These are phyloP conservation scores for Thelonectria olida DNA, from an alignment of 2,329 filamentous ascomycete genomes.

Conservation along the genomic window DNA sequence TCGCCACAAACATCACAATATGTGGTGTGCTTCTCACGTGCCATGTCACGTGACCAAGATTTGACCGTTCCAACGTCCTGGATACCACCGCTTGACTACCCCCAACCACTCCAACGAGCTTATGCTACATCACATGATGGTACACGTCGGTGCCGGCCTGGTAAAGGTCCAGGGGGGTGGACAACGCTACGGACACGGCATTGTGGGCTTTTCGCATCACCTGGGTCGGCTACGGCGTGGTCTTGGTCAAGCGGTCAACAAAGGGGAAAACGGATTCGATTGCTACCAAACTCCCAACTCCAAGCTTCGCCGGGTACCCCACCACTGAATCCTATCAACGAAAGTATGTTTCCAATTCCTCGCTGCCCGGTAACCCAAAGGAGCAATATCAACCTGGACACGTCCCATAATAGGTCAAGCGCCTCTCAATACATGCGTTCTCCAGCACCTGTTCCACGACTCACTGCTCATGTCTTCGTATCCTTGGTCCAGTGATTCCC, in stretches of 20 bases:
- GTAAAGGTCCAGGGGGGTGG: constrained; percentile 29
- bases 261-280: constrained; percentile 35
- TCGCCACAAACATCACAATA: neutral
- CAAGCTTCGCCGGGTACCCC: constrained; percentile 28
- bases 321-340: constrained; percentile 33
- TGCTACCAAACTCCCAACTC: constrained; percentile 39
- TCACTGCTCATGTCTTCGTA: constrained; percentile 22
- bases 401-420: constrained; percentile 47
- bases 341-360: constrained; percentile 28
- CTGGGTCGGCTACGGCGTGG: constrained; percentile 17
- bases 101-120: constrained; percentile 26
- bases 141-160: constrained; percentile 22
- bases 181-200: constrained; percentile 34
- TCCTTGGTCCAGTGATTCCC: constrained; percentile 31
- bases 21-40: constrained; percentile 18
- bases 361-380: constrained; percentile 40
- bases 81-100: constrained; percentile 15
- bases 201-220: constrained; percentile 41
- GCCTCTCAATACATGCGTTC: constrained; percentile 35
- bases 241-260: constrained; percentile 19
- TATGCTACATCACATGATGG: constrained; percentile 33
- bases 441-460: constrained; percentile 24
- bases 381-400: constrained; percentile 40
- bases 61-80: constrained; percentile 33
- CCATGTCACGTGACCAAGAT: constrained; percentile 25